A percentile compares a stretch with the other conserved stretches of the same genome.
These are phyloP conservation scores for Annulohypoxylon stygium DNA, from an alignment of 495 filamentous ascomycete species.

Conservation along the genomic window DNA sequence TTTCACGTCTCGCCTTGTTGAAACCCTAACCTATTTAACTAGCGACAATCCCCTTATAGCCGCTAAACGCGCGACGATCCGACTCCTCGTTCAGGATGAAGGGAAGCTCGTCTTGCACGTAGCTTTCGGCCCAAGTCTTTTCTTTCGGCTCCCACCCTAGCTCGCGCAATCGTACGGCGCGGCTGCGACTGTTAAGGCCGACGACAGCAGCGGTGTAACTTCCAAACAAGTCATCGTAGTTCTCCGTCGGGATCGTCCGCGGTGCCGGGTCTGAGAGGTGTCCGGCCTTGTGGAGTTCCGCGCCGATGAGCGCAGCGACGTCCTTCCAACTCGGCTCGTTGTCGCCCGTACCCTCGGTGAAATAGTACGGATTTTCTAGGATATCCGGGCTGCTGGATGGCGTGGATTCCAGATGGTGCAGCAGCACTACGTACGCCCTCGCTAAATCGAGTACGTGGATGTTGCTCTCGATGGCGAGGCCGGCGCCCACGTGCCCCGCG, in stretches of 20 bases:
- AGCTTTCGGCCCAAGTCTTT: slow-evolving; percentile 53
- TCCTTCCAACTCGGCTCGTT: slow-evolving; percentile 77
- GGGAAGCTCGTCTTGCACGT: slow-evolving; percentile 56
- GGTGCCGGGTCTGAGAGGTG: slow-evolving; percentile 66
- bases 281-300: slow-evolving; percentile 71
- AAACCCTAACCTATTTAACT: slow-evolving; percentile 4
- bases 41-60: slow-evolving; percentile 20
- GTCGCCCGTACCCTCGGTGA: slow-evolving; percentile 69
- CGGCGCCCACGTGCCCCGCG: slow-evolving; percentile 72
- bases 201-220: slow-evolving; percentile 37
- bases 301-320: slow-evolving; percentile 69
- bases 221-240: slow-evolving; percentile 53
- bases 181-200: slow-evolving; percentile 68
- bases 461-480: slow-evolving; percentile 76
- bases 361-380: slow-evolving; percentile 79
- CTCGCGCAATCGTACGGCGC: slow-evolving; percentile 65
- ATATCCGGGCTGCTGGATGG: slow-evolving; percentile 62
- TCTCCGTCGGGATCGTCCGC: slow-evolving; percentile 57
- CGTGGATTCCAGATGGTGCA: slow-evolving; percentile 70
- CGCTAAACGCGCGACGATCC: slow-evolving; percentile 42
- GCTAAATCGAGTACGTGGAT: slow-evolving; percentile 80
- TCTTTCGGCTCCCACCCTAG: slow-evolving; percentile 69
- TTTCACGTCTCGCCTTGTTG: background rate
- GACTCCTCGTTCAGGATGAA: slow-evolving; percentile 50
- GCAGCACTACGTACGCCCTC: slow-evolving; percentile 69